Evolutionary conservation across 1,139 yeast species (phyloP).

Genomic region (Saccharomyces hybrid): DNA sequence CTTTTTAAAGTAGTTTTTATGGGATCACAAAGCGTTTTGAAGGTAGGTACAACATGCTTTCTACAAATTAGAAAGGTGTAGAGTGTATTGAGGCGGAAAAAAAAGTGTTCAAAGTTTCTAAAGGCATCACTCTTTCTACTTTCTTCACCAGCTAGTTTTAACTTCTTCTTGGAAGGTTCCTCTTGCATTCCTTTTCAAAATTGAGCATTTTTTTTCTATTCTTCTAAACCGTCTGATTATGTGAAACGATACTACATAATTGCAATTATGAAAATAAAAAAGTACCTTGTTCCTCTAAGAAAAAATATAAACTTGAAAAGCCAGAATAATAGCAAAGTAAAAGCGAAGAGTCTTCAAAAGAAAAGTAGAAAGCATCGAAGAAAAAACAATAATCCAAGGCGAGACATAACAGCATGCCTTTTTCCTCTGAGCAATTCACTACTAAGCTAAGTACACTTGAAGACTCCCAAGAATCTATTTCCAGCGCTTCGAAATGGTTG

Average conservation of each 20-base stretch:
- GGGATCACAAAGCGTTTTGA: constrained; percentile 42
- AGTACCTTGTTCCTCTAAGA: not conserved
- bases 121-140: constrained; percentile 12
- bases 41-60: constrained; percentile 49
- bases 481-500: constrained; percentile 78
- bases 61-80: constrained; percentile 50
- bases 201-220: not conserved
- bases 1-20: constrained; percentile 41
- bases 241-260: not conserved
- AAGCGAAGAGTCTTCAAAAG: not conserved
- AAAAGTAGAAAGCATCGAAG: not conserved
- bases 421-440: constrained; percentile 42
- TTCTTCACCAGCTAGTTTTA: not conserved
- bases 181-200: not conserved
- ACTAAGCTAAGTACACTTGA: constrained; percentile 55
- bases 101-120: constrained; percentile 37
- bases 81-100: constrained; percentile 45
- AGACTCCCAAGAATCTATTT: constrained; percentile 84
- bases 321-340: not conserved
- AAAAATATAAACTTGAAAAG: not conserved
- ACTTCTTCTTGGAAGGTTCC: not conserved
- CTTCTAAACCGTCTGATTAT: not conserved
- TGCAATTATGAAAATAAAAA: not conserved
- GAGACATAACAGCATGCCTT: constrained; percentile 1
- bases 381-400: not conserved